Conservation (phyloP, 768 basidiomycete species). For the Daedalea quercina region DNA sequence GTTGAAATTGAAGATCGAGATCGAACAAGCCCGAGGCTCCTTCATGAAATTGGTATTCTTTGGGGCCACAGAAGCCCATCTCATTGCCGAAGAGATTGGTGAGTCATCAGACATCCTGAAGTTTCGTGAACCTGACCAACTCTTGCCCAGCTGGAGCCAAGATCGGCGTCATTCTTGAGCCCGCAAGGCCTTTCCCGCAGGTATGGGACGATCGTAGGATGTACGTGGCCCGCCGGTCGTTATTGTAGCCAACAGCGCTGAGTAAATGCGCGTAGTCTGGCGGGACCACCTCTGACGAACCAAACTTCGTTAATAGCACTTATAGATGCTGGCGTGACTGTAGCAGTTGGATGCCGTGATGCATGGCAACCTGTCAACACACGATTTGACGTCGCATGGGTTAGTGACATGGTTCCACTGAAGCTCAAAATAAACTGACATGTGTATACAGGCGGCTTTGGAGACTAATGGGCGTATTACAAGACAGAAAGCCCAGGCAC, state of each 20-base stretch:
- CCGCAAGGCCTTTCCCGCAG: slow-evolving; percentile 2
- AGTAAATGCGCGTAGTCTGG: slow-evolving; percentile 33
- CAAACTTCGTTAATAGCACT: slow-evolving; percentile 50
- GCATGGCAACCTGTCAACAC: slow-evolving; percentile 27
- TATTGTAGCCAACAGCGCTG: neutral
- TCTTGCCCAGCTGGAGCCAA: neutral
- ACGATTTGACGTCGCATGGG: slow-evolving; percentile 33
- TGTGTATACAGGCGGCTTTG: slow-evolving; percentile 27
- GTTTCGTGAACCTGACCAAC: slow-evolving; percentile 29
- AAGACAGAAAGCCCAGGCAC: slow-evolving; percentile 25
- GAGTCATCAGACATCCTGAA: slow-evolving; percentile 20
- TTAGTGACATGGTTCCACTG: slow-evolving; percentile 12
- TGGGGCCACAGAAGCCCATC: slow-evolving; percentile 60
- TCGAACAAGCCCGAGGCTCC: slow-evolving; percentile 39
- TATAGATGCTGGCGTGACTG: slow-evolving; percentile 52
- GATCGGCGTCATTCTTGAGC: slow-evolving; percentile 1
- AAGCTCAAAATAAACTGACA: neutral
- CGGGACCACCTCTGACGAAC: slow-evolving; percentile 62
- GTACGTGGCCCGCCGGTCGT: neutral
- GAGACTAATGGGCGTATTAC: slow-evolving; percentile 31
- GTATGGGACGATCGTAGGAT: slow-evolving; percentile 6
- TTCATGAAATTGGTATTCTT: slow-evolving; percentile 53
- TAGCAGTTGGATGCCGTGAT: slow-evolving; percentile 46
- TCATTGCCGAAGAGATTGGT: slow-evolving; percentile 64
- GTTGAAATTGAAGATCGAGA: slow-evolving; percentile 59